Evolutionary conservation across 2,329 filamentous ascomycete genomes (phyloP).

Genomic region (Ceratocystiopsis sp.): DNA sequence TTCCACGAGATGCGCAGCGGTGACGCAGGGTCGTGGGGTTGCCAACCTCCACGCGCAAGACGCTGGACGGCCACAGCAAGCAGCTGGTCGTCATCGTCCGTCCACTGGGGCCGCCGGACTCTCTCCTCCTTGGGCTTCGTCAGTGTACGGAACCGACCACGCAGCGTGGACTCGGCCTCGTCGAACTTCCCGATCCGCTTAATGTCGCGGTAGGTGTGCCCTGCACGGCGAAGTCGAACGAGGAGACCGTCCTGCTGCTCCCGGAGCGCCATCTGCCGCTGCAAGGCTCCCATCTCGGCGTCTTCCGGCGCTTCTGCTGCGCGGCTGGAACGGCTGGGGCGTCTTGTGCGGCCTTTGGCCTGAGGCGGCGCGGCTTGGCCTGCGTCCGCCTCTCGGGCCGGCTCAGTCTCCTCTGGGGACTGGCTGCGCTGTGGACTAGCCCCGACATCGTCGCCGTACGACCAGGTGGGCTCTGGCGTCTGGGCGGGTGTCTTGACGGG

Average conservation of each 20-base stretch:
- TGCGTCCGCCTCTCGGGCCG: too few relatives aligned
- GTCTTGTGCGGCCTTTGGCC: too few relatives aligned
- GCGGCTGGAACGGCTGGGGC: too few relatives aligned
- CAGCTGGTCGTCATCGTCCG: constrained; percentile 32
- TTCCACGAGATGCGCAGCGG: constrained; percentile 31
- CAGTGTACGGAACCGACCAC: constrained; percentile 48
- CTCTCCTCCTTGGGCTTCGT: constrained; percentile 46
- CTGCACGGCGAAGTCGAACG: constrained; percentile 33
- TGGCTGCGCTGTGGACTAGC: too few relatives aligned
- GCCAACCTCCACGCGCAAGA: constrained; percentile 13
- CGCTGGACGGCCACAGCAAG: constrained; percentile 26
- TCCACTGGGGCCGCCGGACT: constrained; percentile 51
- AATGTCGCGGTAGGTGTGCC: constrained; percentile 51
- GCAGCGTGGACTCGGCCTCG: constrained; percentile 55
- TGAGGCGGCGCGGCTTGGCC: too few relatives aligned
- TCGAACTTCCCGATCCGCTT: constrained; percentile 33
- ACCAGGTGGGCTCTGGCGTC: too few relatives aligned
- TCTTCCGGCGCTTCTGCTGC: too few relatives aligned
- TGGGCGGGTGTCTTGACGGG: too few relatives aligned
- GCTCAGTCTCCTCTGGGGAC: too few relatives aligned
- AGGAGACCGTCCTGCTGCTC: constrained; percentile 26
- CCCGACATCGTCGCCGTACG: too few relatives aligned
- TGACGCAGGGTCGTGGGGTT: constrained; percentile 15
- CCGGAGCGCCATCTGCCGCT: background rate
- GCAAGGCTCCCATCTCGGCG: too few relatives aligned